phyloP scores from a whole-genome alignment of 768 basidiomycete genomes.

The Lactarius deliciosus region DNA sequence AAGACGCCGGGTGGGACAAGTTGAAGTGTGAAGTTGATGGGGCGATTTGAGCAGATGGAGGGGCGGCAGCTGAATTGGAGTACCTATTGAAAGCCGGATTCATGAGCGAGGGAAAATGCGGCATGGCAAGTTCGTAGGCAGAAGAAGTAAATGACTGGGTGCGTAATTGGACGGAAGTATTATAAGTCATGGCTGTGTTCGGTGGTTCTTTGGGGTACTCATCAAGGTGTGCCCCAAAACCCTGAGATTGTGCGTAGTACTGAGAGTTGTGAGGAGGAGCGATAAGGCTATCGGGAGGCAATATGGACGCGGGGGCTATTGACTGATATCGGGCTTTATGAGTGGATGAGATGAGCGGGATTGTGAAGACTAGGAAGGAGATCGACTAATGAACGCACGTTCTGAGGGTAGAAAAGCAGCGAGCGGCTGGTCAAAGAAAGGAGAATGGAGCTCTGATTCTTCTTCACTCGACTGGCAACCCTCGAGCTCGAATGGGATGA shows the following conservation, averaged over 20 bases:
- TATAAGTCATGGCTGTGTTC: conserved; percentile 25
- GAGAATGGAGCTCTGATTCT: conserved; percentile 73
- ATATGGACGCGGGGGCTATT: conserved; percentile 27
- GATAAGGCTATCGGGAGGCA: conserved; percentile 28
- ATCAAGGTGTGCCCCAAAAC: conserved; percentile 22
- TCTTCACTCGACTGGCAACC: conserved; percentile 73
- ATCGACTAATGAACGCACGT: conserved; percentile 36
- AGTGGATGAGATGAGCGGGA: conserved; percentile 19
- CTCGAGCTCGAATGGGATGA: conserved; percentile 54
- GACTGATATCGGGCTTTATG: conserved; percentile 70
- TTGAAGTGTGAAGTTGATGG: conserved; percentile 25
- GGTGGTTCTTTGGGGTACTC: conserved; percentile 28
- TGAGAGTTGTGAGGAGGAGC: conserved; percentile 24
- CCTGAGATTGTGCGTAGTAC: conserved; percentile 25
- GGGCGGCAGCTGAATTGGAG: conserved; percentile 16
- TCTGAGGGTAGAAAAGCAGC: conserved; percentile 35
- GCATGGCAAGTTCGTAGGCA: conserved; percentile 28
- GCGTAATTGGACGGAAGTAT: conserved; percentile 25
- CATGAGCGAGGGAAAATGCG: conserved; percentile 22
- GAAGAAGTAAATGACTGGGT: conserved; percentile 29
- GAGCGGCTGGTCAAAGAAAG: conserved; percentile 59
- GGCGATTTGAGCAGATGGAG: conserved; percentile 13
- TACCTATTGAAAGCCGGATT: conserved; percentile 18
- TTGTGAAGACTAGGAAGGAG: conserved; percentile 13
- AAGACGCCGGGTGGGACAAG: conserved; percentile 17